phyloP scores from a whole-genome alignment of 306 rosid species.

The Lathyrus sativus region DNA sequence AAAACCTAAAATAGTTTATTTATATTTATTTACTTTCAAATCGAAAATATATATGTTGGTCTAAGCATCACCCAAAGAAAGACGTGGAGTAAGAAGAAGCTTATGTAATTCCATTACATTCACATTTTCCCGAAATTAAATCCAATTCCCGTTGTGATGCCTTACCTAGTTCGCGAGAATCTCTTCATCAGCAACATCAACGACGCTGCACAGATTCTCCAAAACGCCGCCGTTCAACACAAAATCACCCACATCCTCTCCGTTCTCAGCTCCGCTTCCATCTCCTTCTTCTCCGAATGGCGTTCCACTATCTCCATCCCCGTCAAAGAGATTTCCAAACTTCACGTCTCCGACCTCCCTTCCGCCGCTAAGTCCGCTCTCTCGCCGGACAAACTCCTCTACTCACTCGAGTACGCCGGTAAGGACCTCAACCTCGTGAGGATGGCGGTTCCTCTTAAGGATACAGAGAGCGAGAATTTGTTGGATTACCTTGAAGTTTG shows the following conservation, averaged over 20 bases:
- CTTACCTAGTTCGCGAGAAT: conserved; percentile 75
- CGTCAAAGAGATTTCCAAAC: conserved; percentile 60
- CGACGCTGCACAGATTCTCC: conserved; percentile 74
- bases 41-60: too few species aligned
- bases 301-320: conserved; percentile 56
- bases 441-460: conserved; percentile 88
- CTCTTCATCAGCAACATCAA: conserved; percentile 79
- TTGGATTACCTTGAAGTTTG: conserved; percentile 83
- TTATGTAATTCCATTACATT: too few species aligned
- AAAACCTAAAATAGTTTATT: too few species aligned
- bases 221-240: conserved; percentile 48
- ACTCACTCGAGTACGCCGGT: conserved; percentile 78
- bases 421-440: conserved; percentile 73
- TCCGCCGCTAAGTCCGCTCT: conserved; percentile 46
- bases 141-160: conserved; percentile 47
- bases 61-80: too few species aligned
- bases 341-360: conserved; percentile 47
- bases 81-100: too few species aligned
- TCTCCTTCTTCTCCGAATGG: conserved; percentile 86
- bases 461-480: conserved; percentile 75
- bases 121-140: background rate
- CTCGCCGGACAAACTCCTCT: conserved; percentile 61
- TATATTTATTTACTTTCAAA: too few species aligned
- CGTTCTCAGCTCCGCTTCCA: conserved; percentile 76
- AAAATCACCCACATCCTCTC: conserved; percentile 70